Conservation (phyloP, 192 early-diverging fungal species). For the Backusella macrospora region DNA sequence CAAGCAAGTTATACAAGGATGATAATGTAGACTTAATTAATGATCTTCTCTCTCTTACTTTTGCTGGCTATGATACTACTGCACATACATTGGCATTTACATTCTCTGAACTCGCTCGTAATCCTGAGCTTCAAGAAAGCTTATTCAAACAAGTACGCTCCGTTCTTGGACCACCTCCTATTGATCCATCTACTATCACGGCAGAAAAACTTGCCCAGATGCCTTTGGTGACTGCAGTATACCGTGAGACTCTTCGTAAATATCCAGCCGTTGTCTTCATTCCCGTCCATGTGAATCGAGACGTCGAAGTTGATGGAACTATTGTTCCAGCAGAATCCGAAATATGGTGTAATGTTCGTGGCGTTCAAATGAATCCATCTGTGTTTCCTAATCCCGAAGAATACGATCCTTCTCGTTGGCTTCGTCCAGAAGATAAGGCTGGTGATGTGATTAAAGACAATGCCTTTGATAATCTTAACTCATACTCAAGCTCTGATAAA, state of each 20-base stretch:
- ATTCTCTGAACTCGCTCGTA: conserved; percentile 44
- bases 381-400: conserved; percentile 41
- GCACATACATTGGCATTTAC: conserved; percentile 49
- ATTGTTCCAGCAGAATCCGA: conserved; percentile 33
- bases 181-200: conserved; percentile 21
- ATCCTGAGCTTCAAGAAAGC: conserved; percentile 46
- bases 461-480: conserved; percentile 9
- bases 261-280: conserved; percentile 43
- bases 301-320: conserved; percentile 27
- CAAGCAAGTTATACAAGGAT: conserved; percentile 22
- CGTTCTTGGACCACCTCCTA: conserved; percentile 36
- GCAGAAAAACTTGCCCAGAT: conserved; percentile 35
- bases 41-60: conserved; percentile 52
- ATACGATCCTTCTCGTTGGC: conserved; percentile 37
- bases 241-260: conserved; percentile 40
- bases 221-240: conserved; percentile 35
- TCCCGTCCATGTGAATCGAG: conserved; percentile 32
- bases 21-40: conserved; percentile 42
- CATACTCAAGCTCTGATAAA: background rate
- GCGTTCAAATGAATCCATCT: conserved; percentile 37
- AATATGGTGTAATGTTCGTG: conserved; percentile 41
- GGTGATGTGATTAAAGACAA: background rate
- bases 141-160: conserved; percentile 44
- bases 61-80: conserved; percentile 62
- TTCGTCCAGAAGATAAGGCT: conserved; percentile 3